Evolutionary conservation across 441 rosid genomes (phyloP).

Genomic region (Kokia cookei): DNA sequence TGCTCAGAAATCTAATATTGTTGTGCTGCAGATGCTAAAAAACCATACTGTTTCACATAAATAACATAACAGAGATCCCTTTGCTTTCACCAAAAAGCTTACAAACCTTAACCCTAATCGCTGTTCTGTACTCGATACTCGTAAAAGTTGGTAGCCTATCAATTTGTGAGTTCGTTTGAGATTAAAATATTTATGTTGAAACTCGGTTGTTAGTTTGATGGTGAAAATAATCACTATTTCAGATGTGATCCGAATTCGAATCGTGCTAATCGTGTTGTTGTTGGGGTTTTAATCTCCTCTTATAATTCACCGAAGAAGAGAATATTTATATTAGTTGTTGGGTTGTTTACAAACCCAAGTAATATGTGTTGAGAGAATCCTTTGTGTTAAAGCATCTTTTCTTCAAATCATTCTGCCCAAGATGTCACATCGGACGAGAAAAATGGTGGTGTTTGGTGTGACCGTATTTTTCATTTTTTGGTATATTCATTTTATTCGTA

Average conservation of each 20-base stretch:
- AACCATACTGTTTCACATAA: background rate
- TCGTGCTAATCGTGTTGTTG: background rate
- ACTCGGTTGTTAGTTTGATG: no score
- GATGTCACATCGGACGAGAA: no score
- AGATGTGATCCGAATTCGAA: no score
- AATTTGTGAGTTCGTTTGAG: background rate
- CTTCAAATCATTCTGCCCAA: background rate
- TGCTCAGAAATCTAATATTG: background rate
- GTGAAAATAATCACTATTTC: no score
- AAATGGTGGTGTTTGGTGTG: no score
- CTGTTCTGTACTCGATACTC: background rate
- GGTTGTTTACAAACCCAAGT: background rate
- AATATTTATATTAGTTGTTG: background rate
- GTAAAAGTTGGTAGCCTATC: background rate
- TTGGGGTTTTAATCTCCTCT: no score
- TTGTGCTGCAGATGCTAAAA: background rate
- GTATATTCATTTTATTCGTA: no score
- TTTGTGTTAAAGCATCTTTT: background rate
- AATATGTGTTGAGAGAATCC: background rate
- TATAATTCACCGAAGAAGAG: no score
- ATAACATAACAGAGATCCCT: background rate
- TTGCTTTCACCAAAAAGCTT: no score
- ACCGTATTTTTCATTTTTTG: no score
- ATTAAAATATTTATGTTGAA: background rate
- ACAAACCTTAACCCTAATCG: background rate